These are phyloP conservation scores for Puccinellia tenuiflora DNA, from an alignment of 176 grass and related monocot species.

Conservation along the genomic window DNA sequence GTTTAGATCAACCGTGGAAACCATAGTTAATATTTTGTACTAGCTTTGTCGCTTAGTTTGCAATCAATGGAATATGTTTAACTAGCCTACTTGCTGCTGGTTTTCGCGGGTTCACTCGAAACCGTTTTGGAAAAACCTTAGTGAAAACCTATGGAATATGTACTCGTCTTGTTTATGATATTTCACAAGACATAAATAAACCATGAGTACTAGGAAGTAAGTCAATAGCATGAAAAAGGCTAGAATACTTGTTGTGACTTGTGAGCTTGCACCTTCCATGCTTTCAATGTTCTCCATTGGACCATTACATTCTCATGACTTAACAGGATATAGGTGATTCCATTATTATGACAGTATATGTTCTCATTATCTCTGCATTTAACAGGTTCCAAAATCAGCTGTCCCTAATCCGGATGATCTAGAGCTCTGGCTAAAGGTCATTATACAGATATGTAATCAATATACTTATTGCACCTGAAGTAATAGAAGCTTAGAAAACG, in stretches of 20 bases:
- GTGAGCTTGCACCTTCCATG: not conserved
- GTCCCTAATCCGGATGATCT: conserved; percentile 74
- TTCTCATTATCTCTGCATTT: not conserved
- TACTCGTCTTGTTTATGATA: not conserved
- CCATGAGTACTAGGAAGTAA: not conserved
- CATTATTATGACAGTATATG: not conserved
- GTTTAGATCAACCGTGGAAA: not conserved
- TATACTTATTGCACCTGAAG: not conserved
- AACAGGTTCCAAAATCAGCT: conserved; percentile 80
- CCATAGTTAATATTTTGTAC: not conserved
- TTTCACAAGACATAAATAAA: not conserved
- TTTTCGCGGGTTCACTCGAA: not conserved
- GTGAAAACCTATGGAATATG: not conserved
- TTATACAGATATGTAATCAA: not conserved
- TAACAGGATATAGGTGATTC: not conserved
- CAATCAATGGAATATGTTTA: not conserved
- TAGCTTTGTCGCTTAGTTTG: not conserved
- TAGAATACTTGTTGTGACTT: not conserved
- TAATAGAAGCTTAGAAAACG: not conserved
- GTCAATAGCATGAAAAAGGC: not conserved
- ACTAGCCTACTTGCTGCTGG: not conserved
- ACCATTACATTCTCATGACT: not conserved
- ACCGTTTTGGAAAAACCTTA: not conserved
- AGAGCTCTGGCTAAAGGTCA: conserved; percentile 93
- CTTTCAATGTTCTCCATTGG: not conserved